Evolutionary conservation across 768 basidiomycete species (phyloP), one percentile per base, ranked within the genome.

Genomic region (Strobilomyces echinocephalus): DNA sequence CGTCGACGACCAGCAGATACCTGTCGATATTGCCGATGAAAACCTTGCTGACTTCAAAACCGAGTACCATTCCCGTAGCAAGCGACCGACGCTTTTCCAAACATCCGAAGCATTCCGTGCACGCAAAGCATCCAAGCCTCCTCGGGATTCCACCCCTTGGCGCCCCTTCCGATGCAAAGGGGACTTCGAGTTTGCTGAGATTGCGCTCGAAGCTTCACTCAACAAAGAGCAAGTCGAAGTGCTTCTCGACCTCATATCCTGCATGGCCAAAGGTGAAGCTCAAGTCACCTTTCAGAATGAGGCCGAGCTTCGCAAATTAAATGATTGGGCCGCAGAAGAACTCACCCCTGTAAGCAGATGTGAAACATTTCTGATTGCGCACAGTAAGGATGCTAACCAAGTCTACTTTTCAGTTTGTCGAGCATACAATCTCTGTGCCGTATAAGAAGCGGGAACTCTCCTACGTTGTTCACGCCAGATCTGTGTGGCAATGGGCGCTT

Each of bases 161-260:
- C 28, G 18, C 9, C 51, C 45, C 3, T 52, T 52, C 15, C 26
- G 8, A 15, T 45, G 16, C 18, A 26, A 33, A 10, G 43, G 38
- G 5, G 55, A 61, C 34, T 60, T 50, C 5, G 39, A 51, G 15
- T 50, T 61, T 26, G 50, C 55, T 4, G 52, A 61, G 41, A 49
- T 60, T 21, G 48, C 41, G 2, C 42, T 61, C 4, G n/a, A 54
- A 3, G 58, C 60, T 21, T 33, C 46, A 2, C 51, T 60, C 12
- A 61, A 55, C 26, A 33, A 57, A 26, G 20, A 7, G 20, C 52
- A 54, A 9, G 45, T 51, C 3, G 18, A 61, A 20, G n/a, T 12
- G 1, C 49, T 60, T 8, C 48, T 60, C 16, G 6, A 14, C 7
- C 58, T 60, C 14, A 28, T 28, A 4, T 28, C 28, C 28, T 8